Percentiles rank a stretch among this genome's conserved stretches.
phyloP scores from a whole-genome alignment of 129 eudicot species.

The Ambrosia artemisiifolia region DNA sequence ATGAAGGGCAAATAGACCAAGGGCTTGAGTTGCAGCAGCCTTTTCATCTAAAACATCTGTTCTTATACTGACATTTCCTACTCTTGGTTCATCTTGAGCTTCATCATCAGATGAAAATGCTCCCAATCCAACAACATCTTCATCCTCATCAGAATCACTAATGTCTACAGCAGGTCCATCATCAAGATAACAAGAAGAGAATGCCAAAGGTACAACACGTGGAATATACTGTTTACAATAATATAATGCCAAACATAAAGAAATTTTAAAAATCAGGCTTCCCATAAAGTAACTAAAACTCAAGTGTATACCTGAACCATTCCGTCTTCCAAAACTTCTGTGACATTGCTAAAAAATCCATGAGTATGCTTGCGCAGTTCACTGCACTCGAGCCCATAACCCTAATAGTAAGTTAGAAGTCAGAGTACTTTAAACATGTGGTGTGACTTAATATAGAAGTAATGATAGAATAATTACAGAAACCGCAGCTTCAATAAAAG shows the following conservation, averaged over 20 bases:
- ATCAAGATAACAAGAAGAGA: constrained; percentile 91
- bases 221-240: constrained; percentile 73
- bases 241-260: constrained; percentile 13
- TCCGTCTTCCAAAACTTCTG: constrained; percentile 78
- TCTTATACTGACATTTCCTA: constrained; percentile 76
- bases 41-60: constrained; percentile 95
- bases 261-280: background rate
- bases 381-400: constrained; percentile 73
- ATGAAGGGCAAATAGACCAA: constrained; percentile 83
- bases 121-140: constrained; percentile 61
- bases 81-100: constrained; percentile 87
- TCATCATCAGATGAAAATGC: constrained; percentile 97
- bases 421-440: constrained; percentile 8
- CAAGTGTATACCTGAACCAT: constrained; percentile 55
- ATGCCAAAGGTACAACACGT: constrained; percentile 77
- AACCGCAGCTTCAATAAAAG: constrained; percentile 91
- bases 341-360: constrained; percentile 88
- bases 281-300: background rate
- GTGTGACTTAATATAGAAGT: background rate
- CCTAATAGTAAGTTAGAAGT: constrained; percentile 43
- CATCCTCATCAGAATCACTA: constrained; percentile 80
- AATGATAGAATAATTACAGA: constrained; percentile 39
- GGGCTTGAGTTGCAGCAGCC: constrained; percentile 96
- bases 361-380: constrained; percentile 91
- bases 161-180: constrained; percentile 82